phyloP scores from a whole-genome alignment of 306 rosid species.

The Cucumis melo region DNA sequence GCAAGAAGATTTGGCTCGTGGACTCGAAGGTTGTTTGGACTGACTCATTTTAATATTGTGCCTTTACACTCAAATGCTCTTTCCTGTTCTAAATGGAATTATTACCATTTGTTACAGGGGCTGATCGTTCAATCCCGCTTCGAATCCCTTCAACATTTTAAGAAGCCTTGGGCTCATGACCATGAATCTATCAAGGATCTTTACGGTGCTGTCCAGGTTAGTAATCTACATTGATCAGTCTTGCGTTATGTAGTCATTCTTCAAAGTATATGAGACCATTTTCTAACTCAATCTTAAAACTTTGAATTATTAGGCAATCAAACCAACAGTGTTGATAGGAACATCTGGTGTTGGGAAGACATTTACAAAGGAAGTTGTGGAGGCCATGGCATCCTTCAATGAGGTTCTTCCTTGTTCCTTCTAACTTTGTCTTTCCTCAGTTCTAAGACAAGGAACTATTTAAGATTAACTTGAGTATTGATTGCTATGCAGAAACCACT shows the following conservation, averaged over 20 bases:
- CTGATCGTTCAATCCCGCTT: conserved; percentile 68
- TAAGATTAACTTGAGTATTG: conserved; percentile 1
- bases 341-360: conserved; percentile 89
- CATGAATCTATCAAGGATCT: conserved; percentile 75
- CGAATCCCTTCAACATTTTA: conserved; percentile 79
- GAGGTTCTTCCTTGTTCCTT: conserved; percentile 35
- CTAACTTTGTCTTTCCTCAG: not conserved
- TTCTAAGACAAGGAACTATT: not conserved
- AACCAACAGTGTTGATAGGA: conserved; percentile 87
- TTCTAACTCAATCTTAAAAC: conserved; percentile 9
- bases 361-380: conserved; percentile 86
- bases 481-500: conserved; percentile 73
- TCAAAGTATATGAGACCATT: not conserved
- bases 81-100: conserved; percentile 5
- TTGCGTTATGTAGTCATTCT: not conserved
- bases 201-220: conserved; percentile 67
- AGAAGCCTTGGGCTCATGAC: conserved; percentile 97
- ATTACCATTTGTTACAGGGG: conserved; percentile 36
- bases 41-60: not conserved
- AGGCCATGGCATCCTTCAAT: conserved; percentile 78
- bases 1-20: conserved; percentile 94
- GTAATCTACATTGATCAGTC: not conserved
- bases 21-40: conserved; percentile 67
- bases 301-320: conserved; percentile 54
- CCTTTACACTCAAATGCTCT: not conserved